phyloP scores from a whole-genome alignment of 2,329 filamentous ascomycete species.

The Ceratocystis eucalypticola region DNA sequence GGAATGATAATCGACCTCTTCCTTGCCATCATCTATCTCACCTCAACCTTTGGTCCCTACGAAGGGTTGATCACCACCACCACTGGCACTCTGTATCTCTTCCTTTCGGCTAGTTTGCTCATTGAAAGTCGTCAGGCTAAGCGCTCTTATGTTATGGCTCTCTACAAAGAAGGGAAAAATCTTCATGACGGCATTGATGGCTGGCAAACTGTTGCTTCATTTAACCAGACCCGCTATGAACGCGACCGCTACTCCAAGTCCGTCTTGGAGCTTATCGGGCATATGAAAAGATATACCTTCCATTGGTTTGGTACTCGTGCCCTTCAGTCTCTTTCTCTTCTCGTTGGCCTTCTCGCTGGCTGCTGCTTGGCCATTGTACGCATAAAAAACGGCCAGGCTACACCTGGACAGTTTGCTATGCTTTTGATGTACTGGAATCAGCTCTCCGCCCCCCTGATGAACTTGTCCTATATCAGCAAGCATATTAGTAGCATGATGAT shows the following conservation, averaged over 20 bases:
- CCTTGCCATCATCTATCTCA: conserved; percentile 47
- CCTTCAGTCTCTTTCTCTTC: conserved; percentile 49
- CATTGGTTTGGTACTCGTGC: conserved; percentile 26
- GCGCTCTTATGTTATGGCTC: conserved; percentile 38
- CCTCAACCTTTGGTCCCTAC: conserved; percentile 44
- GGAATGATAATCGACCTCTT: conserved; percentile 48
- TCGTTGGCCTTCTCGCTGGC: conserved; percentile 53
- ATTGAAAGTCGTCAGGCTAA: conserved; percentile 36
- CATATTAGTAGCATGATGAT: conserved; percentile 44
- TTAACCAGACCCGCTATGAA: conserved; percentile 46
- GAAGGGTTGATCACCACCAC: conserved; percentile 49
- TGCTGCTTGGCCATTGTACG: conserved; percentile 49
- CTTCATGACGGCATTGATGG: conserved; percentile 43
- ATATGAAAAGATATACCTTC: conserved; percentile 16
- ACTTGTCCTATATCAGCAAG: conserved; percentile 48
- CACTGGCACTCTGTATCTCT: conserved; percentile 43
- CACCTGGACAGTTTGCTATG: conserved; percentile 55
- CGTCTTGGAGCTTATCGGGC: conserved; percentile 24
- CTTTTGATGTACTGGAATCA: conserved; percentile 63
- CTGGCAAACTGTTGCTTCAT: conserved; percentile 46
- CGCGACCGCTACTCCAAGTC: conserved; percentile 40
- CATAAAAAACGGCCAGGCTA: conserved; percentile 46
- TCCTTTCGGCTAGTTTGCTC: conserved; percentile 40
- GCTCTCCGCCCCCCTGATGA: conserved; percentile 55
- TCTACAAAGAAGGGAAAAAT: conserved; percentile 43